These are phyloP conservation scores for Papiliotrema fonsecae DNA, from an alignment of 1,284 basidiomycete species.

Conservation along the genomic window DNA sequence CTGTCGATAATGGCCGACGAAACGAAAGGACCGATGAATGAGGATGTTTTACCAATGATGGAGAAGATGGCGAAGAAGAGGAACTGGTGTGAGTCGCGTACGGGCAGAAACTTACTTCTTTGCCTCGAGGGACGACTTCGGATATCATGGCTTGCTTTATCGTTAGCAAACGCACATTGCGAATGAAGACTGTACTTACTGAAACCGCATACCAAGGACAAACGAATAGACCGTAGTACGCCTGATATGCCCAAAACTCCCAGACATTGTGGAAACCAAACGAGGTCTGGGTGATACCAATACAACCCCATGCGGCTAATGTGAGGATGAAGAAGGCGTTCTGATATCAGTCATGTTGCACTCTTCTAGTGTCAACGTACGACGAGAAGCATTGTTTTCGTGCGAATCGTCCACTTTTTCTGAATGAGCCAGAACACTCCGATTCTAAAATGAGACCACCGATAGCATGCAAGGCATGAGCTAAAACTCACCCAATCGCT, in stretches of 20 bases:
- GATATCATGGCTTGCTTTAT: conserved; percentile 70
- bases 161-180: background rate
- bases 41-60: conserved; percentile 55
- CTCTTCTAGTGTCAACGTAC: conserved; percentile 59
- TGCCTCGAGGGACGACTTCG: conserved; percentile 64
- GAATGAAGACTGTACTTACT: conserved; percentile 14
- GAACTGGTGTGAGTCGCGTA: conserved; percentile 57
- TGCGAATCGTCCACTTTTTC: conserved; percentile 63
- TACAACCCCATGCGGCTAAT: conserved; percentile 64
- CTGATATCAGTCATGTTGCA: conserved; percentile 55
- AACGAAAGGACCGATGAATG: conserved; percentile 75
- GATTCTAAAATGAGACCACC: conserved; percentile 16
- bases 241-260: conserved; percentile 80
- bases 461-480: background rate
- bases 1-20: conserved; percentile 50
- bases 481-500: conserved; percentile 58
- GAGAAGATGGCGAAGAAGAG: conserved; percentile 38
- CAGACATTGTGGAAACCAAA: conserved; percentile 76
- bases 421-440: conserved; percentile 74
- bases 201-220: conserved; percentile 77
- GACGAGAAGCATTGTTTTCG: conserved; percentile 57
- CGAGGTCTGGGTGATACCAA: conserved; percentile 72
- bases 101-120: conserved; percentile 20
- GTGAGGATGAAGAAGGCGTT: conserved; percentile 41
- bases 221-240: conserved; percentile 75